A percentile compares a stretch with the other conserved stretches of the same genome.
Evolutionary conservation across 768 basidiomycete genomes (phyloP).

Genomic region (Boletus rufocinnamomeus): DNA sequence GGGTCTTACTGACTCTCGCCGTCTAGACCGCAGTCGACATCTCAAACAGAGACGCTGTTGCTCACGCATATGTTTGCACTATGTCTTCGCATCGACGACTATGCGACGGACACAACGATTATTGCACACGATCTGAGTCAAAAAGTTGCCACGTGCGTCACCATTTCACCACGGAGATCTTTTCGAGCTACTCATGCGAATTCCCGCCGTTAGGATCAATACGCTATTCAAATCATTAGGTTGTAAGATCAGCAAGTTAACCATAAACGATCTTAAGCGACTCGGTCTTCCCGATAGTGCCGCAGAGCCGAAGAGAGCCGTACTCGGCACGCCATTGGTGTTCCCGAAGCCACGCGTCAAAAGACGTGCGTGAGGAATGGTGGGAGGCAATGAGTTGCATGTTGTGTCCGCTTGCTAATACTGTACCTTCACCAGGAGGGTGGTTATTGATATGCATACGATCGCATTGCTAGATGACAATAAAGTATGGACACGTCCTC

Average conservation of each 20-base stretch:
- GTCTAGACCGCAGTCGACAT: conserved; percentile 54
- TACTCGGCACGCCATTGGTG: conserved; percentile 71
- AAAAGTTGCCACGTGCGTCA: conserved; percentile 60
- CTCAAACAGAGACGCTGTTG: conserved; percentile 68
- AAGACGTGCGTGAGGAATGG: conserved; percentile 30
- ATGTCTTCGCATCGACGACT: conserved; percentile 78
- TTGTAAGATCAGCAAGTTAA: conserved; percentile 65
- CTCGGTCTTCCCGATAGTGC: conserved; percentile 67
- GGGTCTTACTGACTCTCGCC: background rate
- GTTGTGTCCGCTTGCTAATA: background rate
- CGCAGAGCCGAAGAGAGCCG: conserved; percentile 67
- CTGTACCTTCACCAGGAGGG: background rate
- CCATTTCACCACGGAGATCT: background rate
- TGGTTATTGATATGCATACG: background rate
- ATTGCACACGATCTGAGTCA: conserved; percentile 78
- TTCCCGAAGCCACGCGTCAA: conserved; percentile 69
- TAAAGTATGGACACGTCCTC: background rate
- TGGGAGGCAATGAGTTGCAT: background rate
- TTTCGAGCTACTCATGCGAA: conserved; percentile 4
- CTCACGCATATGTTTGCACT: conserved; percentile 80
- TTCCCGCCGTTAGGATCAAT: conserved; percentile 47
- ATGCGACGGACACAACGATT: conserved; percentile 62
- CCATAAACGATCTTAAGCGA: conserved; percentile 62
- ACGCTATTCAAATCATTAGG: conserved; percentile 79
- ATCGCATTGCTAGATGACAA: background rate